phyloP scores from a whole-genome alignment of 1,284 basidiomycete species.

The Fomitopsis betulina region DNA sequence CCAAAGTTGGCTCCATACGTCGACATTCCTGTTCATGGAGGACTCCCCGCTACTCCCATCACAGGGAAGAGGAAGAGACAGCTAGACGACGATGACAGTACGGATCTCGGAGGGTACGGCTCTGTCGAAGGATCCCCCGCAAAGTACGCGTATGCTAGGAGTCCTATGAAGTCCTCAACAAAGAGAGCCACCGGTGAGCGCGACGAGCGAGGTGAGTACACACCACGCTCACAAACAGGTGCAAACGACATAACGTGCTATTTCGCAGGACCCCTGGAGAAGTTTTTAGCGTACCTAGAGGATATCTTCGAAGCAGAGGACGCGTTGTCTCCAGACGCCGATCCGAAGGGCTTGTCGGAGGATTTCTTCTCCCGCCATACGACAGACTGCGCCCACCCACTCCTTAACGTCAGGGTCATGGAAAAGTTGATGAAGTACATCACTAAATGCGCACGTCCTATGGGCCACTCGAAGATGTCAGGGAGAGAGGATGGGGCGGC shows the following conservation, averaged over 20 bases:
- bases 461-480: conserved; percentile 50
- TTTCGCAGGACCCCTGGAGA: conserved; percentile 62
- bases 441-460: conserved; percentile 57
- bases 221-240: background rate
- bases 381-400: conserved; percentile 50
- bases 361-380: conserved; percentile 68
- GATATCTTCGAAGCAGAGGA: conserved; percentile 92
- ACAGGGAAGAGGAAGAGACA: conserved; percentile 21
- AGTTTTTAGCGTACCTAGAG: conserved; percentile 67
- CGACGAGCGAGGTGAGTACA: conserved; percentile 64
- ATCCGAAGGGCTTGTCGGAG: conserved; percentile 47
- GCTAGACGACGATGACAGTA: conserved; percentile 32
- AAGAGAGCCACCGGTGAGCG: conserved; percentile 62
- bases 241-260: background rate
- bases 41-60: conserved; percentile 44
- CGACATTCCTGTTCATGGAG: conserved; percentile 44
- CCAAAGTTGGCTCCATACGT: conserved; percentile 49
- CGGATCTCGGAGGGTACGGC: conserved; percentile 58
- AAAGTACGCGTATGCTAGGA: conserved; percentile 20
- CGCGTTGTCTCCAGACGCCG: conserved; percentile 61
- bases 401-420: conserved; percentile 56
- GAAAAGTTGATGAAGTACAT: conserved; percentile 68
- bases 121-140: conserved; percentile 42
- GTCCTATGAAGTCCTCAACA: conserved; percentile 41
- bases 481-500: conserved; percentile 40